Evolutionary conservation across 1,284 basidiomycete species (phyloP).

Genomic region (Sanghuangporus baumii): DNA sequence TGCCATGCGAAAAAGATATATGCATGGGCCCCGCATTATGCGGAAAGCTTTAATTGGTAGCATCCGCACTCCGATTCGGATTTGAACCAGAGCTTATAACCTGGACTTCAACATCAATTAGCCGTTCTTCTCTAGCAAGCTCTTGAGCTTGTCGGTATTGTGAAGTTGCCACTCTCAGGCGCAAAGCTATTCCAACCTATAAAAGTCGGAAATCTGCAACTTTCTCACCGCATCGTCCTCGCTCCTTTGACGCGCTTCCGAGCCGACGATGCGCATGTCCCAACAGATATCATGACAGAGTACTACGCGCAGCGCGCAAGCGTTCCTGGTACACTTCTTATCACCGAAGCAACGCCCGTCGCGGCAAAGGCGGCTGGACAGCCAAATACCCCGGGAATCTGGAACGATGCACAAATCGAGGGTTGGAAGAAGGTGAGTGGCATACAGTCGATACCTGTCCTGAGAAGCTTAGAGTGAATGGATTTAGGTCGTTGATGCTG

Average conservation of each 20-base stretch:
- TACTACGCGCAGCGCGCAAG: constrained; percentile 18
- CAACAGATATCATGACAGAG: constrained; percentile 24
- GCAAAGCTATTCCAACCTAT: constrained; percentile 26
- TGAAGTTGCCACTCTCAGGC: constrained; percentile 24
- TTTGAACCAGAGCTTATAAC: no score
- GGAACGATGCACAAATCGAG: constrained; percentile 24
- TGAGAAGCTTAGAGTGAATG: not conserved
- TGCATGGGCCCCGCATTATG: no score
- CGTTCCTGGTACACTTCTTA: constrained; percentile 26
- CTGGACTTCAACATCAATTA: not conserved
- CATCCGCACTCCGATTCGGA: no score
- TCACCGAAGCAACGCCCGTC: constrained; percentile 30
- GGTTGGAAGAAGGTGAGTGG: constrained; percentile 27
- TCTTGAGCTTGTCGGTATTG: constrained; percentile 6
- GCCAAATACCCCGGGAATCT: constrained; percentile 24
- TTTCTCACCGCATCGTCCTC: constrained; percentile 26
- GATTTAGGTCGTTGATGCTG: constrained; percentile 26
- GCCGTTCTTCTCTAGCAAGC: not conserved
- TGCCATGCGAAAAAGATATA: no score
- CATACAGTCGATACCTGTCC: constrained; percentile 16
- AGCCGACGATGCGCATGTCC: constrained; percentile 22
- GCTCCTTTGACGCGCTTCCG: constrained; percentile 32
- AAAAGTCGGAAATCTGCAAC: constrained; percentile 24
- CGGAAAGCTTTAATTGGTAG: no score
- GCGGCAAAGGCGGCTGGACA: constrained; percentile 19